These are phyloP conservation scores for Aspergillus sp. DNA, from an alignment of 2,329 filamentous ascomycete genomes.

Conservation along the genomic window DNA sequence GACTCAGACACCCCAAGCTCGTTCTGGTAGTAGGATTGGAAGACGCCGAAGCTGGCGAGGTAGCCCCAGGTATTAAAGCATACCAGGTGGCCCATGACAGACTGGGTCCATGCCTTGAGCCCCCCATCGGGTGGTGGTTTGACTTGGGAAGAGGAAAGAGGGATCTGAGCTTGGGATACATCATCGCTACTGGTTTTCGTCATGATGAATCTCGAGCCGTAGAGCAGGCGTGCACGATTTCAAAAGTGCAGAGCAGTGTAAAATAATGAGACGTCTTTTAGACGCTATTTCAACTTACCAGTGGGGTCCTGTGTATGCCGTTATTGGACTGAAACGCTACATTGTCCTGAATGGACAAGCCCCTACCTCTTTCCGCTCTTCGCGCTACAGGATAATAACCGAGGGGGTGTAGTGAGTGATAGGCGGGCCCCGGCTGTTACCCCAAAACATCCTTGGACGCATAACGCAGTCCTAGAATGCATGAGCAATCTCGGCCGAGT, in stretches of 20 bases:
- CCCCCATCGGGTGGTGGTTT: conserved; percentile 25
- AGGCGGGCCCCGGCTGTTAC: not conserved
- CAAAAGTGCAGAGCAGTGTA: not conserved
- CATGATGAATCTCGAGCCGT: not conserved
- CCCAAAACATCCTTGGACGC: not conserved
- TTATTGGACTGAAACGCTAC: not conserved
- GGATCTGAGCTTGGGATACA: not conserved
- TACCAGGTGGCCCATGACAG: conserved; percentile 18
- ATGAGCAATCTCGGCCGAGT: not conserved
- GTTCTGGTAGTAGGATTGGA: conserved; percentile 1
- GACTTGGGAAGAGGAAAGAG: not conserved
- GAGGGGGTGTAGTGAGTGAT: not conserved
- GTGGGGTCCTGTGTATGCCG: not conserved
- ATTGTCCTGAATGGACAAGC: not conserved
- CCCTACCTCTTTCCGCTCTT: not conserved
- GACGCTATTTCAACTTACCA: not conserved
- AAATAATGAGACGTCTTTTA: not conserved
- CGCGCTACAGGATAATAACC: not conserved
- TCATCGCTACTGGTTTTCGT: not conserved
- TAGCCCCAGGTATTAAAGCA: conserved; percentile 22
- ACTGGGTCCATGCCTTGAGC: conserved; percentile 24
- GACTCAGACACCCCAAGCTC: not conserved
- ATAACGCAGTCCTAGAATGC: not conserved
- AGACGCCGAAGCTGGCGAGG: conserved; percentile 10
- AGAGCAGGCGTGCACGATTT: not conserved